Conservation (phyloP, 495 filamentous ascomycete species). For the Aspergillus hancockii region DNA sequence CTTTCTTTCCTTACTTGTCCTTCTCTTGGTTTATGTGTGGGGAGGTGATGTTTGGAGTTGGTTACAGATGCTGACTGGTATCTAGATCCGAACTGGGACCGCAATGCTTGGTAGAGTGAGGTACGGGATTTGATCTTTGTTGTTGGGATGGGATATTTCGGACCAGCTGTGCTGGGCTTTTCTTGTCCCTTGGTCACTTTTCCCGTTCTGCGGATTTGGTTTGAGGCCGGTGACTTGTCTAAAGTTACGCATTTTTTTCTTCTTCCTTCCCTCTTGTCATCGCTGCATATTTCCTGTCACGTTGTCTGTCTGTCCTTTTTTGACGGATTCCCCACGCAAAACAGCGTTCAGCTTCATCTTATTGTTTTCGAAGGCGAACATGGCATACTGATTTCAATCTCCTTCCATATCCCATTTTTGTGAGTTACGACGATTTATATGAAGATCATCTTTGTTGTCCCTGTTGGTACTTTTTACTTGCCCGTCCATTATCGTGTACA, state of each 20-base stretch:
- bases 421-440: neutral
- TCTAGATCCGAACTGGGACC: slow-evolving; percentile 75
- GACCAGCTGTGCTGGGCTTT: neutral
- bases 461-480: neutral
- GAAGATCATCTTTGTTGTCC: neutral
- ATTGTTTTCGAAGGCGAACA: slow-evolving; percentile 10
- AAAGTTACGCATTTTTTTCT: neutral
- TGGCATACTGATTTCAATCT: slow-evolving; percentile 18
- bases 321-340: neutral
- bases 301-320: neutral
- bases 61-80: neutral
- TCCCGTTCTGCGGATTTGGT: neutral
- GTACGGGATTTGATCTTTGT: neutral
- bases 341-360: slow-evolving; percentile 2
- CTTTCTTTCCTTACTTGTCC: slow-evolving; percentile 10
- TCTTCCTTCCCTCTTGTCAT: neutral
- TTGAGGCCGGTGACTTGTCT: neutral
- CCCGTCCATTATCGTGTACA: neutral
- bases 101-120: slow-evolving; percentile 65
- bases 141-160: neutral
- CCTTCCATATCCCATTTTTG: slow-evolving; percentile 1
- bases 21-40: neutral
- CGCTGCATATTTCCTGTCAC: neutral
- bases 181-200: neutral
- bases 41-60: no score